Base-by-base conservation (phyloP, 1,284 basidiomycete species). In the Pseudozyma tsukubaensis region DNA sequence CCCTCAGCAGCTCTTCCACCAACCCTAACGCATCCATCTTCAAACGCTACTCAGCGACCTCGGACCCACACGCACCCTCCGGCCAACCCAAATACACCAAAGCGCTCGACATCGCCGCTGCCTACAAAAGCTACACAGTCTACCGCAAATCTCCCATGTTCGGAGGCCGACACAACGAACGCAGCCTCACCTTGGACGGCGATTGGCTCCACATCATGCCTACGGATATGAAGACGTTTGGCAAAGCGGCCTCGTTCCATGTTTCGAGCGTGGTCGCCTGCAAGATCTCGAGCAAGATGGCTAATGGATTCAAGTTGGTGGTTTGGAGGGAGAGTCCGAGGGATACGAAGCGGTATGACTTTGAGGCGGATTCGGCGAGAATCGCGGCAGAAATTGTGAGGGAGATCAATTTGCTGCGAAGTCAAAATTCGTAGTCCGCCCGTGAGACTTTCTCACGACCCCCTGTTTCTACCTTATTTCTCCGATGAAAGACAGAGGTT, bases 51-150 rank as follows among this genome's bases (percentile, higher is more conserved):
- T 72, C 73, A 11, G 53, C 68, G n/a, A 94, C 94, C 1, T 94
- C 93, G 0, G 96, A 97, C 56, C 42, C 56, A 7, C 59, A 60
- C 58, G 59, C 65, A 1, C 12, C 53, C 7, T 52, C 40, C 93
- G 95, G 87, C 24, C 76, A 74, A 56, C 77, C 76, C 10, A 75
- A 74, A 59, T 76, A 87, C 88, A 78, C 68, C 19, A 77, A 71
- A 32, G 72, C 79, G 34, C 80, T 81, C 58, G 81, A 83, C 62
- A 59, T 83, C 16, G 72, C 77, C 16, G 82, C 85, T 40, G 85
- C 92, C 0, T 97, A 97, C 86, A 94, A 84, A 92, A 92, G 92
- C 89, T 99, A 91, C 81, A 92, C 90, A 0, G 93, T 99, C n/a
- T 93, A 92, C 79, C 91, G 96, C 48, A 98, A 96, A 86, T 95